phyloP scores from a whole-genome alignment of 495 filamentous ascomycete genomes.

The Talaromyces stipitatus region DNA sequence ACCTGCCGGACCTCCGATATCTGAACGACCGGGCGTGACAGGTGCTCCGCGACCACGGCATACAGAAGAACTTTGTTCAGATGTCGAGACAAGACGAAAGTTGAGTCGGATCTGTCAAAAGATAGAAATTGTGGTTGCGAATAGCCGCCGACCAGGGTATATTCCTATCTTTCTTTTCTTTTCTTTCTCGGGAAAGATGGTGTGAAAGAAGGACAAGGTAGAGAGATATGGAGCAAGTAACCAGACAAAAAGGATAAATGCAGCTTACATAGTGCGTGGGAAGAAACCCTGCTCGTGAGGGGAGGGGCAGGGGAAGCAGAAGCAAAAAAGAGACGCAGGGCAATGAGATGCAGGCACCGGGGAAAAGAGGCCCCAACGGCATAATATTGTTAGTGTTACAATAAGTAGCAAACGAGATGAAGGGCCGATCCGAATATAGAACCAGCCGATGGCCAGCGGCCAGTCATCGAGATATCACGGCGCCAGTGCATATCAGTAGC shows the following conservation, averaged over 20 bases:
- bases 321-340: constrained; percentile 2
- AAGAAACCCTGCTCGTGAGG: not conserved
- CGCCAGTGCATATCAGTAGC: not conserved
- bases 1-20: constrained; percentile 4
- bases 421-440: constrained; percentile 4
- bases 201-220: constrained; percentile 1
- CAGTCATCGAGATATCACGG: not conserved
- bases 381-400: constrained; percentile 1
- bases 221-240: not conserved
- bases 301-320: constrained; percentile 4
- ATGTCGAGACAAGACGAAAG: not conserved
- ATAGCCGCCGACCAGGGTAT: not conserved
- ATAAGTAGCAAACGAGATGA: not conserved
- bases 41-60: constrained; percentile 1
- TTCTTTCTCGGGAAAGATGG: not conserved
- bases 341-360: constrained; percentile 7
- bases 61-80: not conserved
- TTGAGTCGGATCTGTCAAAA: not conserved
- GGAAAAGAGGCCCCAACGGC: constrained; percentile 2
- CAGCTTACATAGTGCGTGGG: constrained; percentile 8
- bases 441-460: too few relatives aligned
- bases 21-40: constrained; percentile 4
- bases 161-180: not conserved
- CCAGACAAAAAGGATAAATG: not conserved
- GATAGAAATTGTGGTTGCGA: not conserved